Base-by-base conservation (phyloP, 257 asterid species). In the Echium plantagineum region DNA sequence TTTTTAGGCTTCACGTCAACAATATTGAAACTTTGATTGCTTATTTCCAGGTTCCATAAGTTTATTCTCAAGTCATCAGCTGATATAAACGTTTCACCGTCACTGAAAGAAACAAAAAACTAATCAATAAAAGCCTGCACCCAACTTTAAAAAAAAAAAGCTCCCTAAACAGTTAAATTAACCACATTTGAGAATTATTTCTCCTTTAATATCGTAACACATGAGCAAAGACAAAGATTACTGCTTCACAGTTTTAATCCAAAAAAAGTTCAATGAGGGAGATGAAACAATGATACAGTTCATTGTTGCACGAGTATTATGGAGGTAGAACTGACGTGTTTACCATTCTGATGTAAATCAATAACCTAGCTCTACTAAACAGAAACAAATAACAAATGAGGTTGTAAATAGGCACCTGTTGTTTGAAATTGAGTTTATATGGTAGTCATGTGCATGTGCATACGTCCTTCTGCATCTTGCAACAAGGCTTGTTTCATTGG, bases 381-480 rank as follows among this genome's bases (percentile, higher is more conserved):
- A 35, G 13, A 9, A 7, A 35, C 46, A 35, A 35, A 13, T 1
- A 35, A 35, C 46, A 35, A 35, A 35, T 35, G 46, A 9, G 12
- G 12, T 35, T 35, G 32, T 35, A 35, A 35, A 53, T 62, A 53
- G n/a, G n/a, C n/a, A 89, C 99, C 99, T 93, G 96, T 93, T 93
- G 72, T 78, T 93, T 73, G 99, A 93, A 71, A 93, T 89, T 18
- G 99, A 93, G 74, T 89, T 93, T 76, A 93, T 93, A 77, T 89
- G 99, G 79, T 93, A 93, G 73, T 93, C 97, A 75, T 93, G 99
- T 31, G 99, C 99, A 80, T 93, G 96, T 59, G 99, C 96, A 76
- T 86, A 93, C 55, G 85, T 90, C 75, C 96, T 84, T 86, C 96
- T 86, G 72, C 97, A 86, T 77, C 91, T 80, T 59, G 99, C 95